Evolutionary conservation across 768 basidiomycete genomes (phyloP).

Genomic region (Xerocomellus dryophilus): DNA sequence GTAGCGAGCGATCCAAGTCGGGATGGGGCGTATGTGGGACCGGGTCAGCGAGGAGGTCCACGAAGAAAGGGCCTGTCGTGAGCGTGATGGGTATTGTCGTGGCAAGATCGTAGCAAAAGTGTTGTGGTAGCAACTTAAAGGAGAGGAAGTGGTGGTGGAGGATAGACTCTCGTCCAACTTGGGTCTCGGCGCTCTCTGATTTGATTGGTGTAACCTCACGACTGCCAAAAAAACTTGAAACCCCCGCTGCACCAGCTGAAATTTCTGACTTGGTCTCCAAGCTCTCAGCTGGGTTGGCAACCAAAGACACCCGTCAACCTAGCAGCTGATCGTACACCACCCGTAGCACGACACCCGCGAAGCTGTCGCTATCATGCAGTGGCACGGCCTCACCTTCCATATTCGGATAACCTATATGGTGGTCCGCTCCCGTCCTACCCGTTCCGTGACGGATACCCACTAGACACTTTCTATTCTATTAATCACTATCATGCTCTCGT

Average conservation of each 20-base stretch:
- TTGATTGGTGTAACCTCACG: background rate
- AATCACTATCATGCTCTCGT: constrained; percentile 2
- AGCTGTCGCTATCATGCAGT: no score
- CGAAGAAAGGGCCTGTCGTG: background rate
- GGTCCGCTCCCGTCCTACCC: background rate
- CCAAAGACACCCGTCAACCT: no score
- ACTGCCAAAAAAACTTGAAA: no score
- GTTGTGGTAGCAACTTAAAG: no score
- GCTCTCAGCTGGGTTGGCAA: no score
- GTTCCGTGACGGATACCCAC: background rate
- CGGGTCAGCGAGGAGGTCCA: background rate
- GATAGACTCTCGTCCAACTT: background rate
- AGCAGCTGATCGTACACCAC: no score
- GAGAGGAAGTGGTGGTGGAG: background rate
- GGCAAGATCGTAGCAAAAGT: background rate
- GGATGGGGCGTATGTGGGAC: background rate
- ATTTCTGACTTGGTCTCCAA: no score
- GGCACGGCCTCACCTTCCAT: background rate
- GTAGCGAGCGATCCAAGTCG: background rate
- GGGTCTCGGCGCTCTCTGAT: background rate
- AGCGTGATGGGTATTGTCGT: background rate
- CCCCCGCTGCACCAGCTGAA: no score
- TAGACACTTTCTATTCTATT: no score
- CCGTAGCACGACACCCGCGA: no score
- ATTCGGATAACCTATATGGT: background rate